Evolutionary conservation across 2,329 filamentous ascomycete genomes (phyloP), one percentile per base, ranked within the genome.

Genomic region (Fusarium abutilonis): DNA sequence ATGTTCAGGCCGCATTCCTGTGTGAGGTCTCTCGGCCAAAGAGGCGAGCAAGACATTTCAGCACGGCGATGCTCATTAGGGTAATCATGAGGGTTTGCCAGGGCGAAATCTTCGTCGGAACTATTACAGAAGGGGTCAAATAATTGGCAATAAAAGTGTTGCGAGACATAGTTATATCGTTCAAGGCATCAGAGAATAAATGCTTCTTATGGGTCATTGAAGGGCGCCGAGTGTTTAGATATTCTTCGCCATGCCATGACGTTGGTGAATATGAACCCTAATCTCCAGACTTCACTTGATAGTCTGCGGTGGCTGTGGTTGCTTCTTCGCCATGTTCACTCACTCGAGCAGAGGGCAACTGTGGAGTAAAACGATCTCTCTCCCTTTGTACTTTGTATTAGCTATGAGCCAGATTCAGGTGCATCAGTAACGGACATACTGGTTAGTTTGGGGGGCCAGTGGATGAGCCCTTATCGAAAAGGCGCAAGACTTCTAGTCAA

Each of bases 1-100:
- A 61, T 31, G 48, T 58, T 44, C 46, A 52, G 19, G 36, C 31
- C 43, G 40, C 72, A 73, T 74, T 74, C 72, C 71, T 65, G 48
- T 44, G 58, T 42, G 56, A 64, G 66, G 68, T 47, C 42, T 45
- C 45, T 36, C 36, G 46, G 58, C 40, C 47, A 28, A 43, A 59
- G 43, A 63, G 32, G 28, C 23, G 17, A 28, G 59, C 56, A 62
- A 72, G 69, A 72, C 70, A 70, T 67, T 56, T 55, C 57, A 42
- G 38, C 51, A 36, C 39, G 35, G 32, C 23, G 6, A 26, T 19
- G 17, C 28, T 31, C 32, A 38, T 60, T 46, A 38, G 41, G 34
- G 42, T 31, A 41, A 26, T 43, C 26, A 14, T 34, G 28, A 49
- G 35, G 55, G 40, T 51, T 41, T 38, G 28, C 44, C 52, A 60